Evolutionary conservation across 441 rosid species (phyloP).

Genomic region (Erodium moschatum): DNA sequence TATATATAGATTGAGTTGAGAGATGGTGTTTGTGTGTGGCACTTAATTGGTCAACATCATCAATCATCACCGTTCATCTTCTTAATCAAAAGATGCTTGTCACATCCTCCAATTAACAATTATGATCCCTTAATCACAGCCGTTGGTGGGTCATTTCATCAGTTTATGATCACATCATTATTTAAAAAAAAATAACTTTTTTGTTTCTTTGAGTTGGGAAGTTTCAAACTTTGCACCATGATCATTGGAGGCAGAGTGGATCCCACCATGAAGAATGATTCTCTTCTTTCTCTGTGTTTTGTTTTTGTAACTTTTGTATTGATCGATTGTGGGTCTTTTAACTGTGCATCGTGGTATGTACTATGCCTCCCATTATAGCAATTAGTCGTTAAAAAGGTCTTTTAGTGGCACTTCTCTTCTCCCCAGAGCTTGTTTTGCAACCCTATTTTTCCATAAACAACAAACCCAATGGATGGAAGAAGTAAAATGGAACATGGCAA

Average conservation of each 20-base stretch:
- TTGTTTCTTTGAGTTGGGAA: not conserved
- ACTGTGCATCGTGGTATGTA: not conserved
- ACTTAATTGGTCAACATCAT: constrained; percentile 21
- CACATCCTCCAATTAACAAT: not conserved
- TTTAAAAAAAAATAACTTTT: too few species aligned
- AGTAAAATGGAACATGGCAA: too few species aligned
- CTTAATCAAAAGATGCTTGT: not conserved
- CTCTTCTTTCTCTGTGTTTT: not conserved
- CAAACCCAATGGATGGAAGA: too few species aligned
- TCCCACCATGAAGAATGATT: not conserved
- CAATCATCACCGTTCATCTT: constrained; percentile 23
- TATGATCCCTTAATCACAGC: not conserved
- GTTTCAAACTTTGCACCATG: not conserved
- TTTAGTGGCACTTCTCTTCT: not conserved
- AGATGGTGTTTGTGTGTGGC: not conserved
- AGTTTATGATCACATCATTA: not conserved
- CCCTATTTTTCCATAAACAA: too few species aligned
- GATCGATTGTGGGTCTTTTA: not conserved
- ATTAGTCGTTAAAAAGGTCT: not conserved
- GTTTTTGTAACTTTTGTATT: too few species aligned
- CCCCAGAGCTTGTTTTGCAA: not conserved
- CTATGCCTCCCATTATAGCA: not conserved
- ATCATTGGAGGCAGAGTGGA: not conserved
- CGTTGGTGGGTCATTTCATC: not conserved
- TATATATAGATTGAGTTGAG: constrained; percentile 14